Base-by-base conservation (phyloP, 1,284 basidiomycete species). In the Malassezia obtusa region DNA sequence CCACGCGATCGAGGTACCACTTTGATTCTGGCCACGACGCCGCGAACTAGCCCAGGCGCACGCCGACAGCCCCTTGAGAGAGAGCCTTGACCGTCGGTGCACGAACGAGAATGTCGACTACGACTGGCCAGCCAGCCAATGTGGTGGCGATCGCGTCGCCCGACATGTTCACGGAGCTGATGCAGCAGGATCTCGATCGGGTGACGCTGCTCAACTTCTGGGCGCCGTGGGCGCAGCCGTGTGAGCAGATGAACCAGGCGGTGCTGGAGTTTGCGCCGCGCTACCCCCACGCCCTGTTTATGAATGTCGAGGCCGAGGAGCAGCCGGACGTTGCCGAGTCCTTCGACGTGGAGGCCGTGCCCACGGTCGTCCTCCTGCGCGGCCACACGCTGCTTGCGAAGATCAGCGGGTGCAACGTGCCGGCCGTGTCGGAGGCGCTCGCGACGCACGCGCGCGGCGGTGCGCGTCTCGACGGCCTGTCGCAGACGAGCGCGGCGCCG, bases 341-440 rank as follows among this genome's bases (percentile, higher is more conserved):
- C 6, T 98, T 98, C 66, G 85, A 90, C 26, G 82, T 98, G 52
- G 84, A 91, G 68, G 83, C 87, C 8, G 92, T 98, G 3, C 92
- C 94, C 0, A 79, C 84, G 1, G 86, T 91, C 65, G 76, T 96
- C 48, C 75, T 98, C 49, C 81, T 98, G 25, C 80, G 84, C 5
- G 94, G 92, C 1, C 92, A 98, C 75, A 84, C 83, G 0, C 82
- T 96, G 2, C 82, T 98, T 4, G 81, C 79, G 1, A 82, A 85
- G 45, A 82, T 95, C 67, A 78, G 80, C 12, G 92, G 94, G 19
- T 88, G 85, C 17, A 89, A 96, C 72, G 84, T 85, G 11, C 64
- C 77, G 5, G 79, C 79, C 0, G 81, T 98, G 41, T 83, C 83
- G 0, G 71, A 79, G 11, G 79, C 84, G 2, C 77, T 96, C 43